Conservation (phyloP, 306 rosid species). For the Prunus persica region Prunus_persica_NCBIv2 NC_034012.1:4578001-4578500, state of each 20-base stretch:
- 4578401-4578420: slow-evolving; percentile 1
- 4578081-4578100: not conserved
- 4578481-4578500: not conserved
- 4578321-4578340: slow-evolving; percentile 93
- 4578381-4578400: slow-evolving; percentile 84
- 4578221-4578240: slow-evolving; percentile 99
- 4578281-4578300: slow-evolving; percentile 80
- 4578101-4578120: not conserved
- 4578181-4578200: slow-evolving; percentile 16
- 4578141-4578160: not conserved
- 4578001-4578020: not conserved
- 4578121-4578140: not conserved
- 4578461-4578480: not conserved
- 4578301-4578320: slow-evolving; percentile 79
- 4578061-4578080: not conserved
- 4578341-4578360: slow-evolving; percentile 88
- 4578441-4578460: not conserved
- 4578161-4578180: not conserved
- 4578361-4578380: slow-evolving; percentile 75
- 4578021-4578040: not conserved
- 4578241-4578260: slow-evolving; percentile 95
- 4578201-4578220: slow-evolving; percentile 45
- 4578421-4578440: not conserved
- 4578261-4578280: slow-evolving; percentile 79
- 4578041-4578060: not conserved